Percentiles rank a stretch among this genome's conserved stretches.
These are phyloP conservation scores for Proteromonas lacertae DNA, from an alignment of 352 stramenopile genomes.

Conservation along the genomic window DNA sequence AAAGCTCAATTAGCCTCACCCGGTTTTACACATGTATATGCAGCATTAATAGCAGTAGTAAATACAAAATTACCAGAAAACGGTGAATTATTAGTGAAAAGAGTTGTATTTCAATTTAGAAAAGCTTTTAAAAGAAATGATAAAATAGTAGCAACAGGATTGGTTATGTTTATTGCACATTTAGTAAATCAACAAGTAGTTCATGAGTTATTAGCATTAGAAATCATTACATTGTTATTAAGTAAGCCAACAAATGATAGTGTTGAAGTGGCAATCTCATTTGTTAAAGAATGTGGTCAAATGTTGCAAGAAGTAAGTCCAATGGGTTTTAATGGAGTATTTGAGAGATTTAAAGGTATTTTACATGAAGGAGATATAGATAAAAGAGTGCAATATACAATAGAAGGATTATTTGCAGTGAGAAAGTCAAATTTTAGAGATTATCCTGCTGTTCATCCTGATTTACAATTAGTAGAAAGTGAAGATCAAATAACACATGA, in stretches of 20 bases:
- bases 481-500: constrained; percentile 96
- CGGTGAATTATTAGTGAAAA: constrained; percentile 51
- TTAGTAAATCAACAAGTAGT: constrained; percentile 92
- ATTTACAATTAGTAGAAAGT: constrained; percentile 83
- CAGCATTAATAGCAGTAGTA: constrained; percentile 73
- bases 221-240: constrained; percentile 78
- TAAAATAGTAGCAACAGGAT: constrained; percentile 62
- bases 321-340: constrained; percentile 58
- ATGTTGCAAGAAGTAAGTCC: constrained; percentile 27
- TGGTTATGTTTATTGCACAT: constrained; percentile 82
- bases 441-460: constrained; percentile 54
- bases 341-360: constrained; percentile 80
- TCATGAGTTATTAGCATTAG: constrained; percentile 77
- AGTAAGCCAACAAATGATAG: constrained; percentile 85
- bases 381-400: constrained; percentile 87
- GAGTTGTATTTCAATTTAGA: constrained; percentile 64
- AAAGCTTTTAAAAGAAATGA: constrained; percentile 74
- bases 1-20: constrained; percentile 74
- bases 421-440: constrained; percentile 61
- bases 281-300: constrained; percentile 74
- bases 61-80: constrained; percentile 95
- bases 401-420: constrained; percentile 80
- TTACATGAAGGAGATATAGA: constrained; percentile 80
- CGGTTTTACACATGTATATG: constrained; percentile 80
- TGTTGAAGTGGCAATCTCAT: constrained; percentile 83